A percentile compares a stretch with the other conserved stretches of the same genome.
Evolutionary conservation across 495 filamentous ascomycete species (phyloP).

Genomic region (Hyphodiscus hymeniophilus): DNA sequence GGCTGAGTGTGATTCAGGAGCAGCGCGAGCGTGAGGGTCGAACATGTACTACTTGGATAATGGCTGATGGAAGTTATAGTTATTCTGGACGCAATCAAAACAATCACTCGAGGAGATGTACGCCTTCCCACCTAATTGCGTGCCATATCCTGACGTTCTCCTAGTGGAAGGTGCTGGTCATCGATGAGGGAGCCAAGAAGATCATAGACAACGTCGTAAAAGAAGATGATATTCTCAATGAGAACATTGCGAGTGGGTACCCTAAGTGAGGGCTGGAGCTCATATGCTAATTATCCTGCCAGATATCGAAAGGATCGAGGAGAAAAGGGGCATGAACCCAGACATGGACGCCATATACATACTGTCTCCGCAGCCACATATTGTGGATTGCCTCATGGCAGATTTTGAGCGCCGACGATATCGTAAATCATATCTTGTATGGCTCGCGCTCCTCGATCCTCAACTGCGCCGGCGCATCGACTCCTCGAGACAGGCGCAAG

Average conservation of each 20-base stretch:
- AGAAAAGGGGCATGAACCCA: slow-evolving; percentile 66
- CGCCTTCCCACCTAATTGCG: slow-evolving; percentile 21
- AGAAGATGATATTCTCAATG: slow-evolving; percentile 90
- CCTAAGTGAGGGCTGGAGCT: background rate
- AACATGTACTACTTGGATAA: background rate
- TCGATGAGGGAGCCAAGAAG: slow-evolving; percentile 71
- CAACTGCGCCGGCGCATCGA: slow-evolving; percentile 35
- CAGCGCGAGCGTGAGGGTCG: slow-evolving; percentile 35
- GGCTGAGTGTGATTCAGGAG: slow-evolving; percentile 32
- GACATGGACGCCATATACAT: slow-evolving; percentile 93
- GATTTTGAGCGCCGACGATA: slow-evolving; percentile 82
- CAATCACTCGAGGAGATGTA: slow-evolving; percentile 46
- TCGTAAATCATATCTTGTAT: slow-evolving; percentile 65
- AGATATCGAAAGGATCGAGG: slow-evolving; percentile 91
- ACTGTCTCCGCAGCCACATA: slow-evolving; percentile 72
- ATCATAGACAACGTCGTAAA: slow-evolving; percentile 82
- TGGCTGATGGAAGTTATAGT: slow-evolving; percentile 26
- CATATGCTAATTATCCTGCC: slow-evolving; percentile 30
- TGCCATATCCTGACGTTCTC: slow-evolving; percentile 16
- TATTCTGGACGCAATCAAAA: slow-evolving; percentile 45
- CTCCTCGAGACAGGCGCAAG: slow-evolving; percentile 43
- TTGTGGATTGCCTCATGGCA: slow-evolving; percentile 87
- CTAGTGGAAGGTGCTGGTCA: slow-evolving; percentile 92
- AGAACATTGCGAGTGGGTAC: slow-evolving; percentile 83
- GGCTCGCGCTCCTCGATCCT: slow-evolving; percentile 56